Base-by-base conservation (phyloP, 805 yeast species). In the Cyberlindnera xylosilytica region DNA sequence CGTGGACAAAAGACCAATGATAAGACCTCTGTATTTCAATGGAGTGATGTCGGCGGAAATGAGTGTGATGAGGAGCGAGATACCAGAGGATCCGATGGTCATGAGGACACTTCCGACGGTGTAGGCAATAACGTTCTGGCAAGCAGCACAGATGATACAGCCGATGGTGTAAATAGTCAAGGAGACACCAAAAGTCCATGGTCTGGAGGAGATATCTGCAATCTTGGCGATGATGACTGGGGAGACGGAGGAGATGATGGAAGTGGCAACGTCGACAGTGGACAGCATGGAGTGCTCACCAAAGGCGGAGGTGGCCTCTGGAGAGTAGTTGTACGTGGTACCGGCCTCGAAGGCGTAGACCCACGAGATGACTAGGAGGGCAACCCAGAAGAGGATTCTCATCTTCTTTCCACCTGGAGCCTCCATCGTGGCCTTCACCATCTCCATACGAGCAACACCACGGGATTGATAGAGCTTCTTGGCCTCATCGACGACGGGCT, bases 281-380 rank as follows among this genome's bases (percentile, higher is more conserved):
- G 74, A 57, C 15, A 70, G 45, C 56, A 70, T 56, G 1, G 74
- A 65, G 44, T 68, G 72, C 23, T 60, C 60, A 34, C 59, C 54
- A 49, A 70, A 68, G 4, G 60, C 52, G 15, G 71, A 64, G 4
- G 74, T 65, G 10, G 74, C 74, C 42, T 57, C 64, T 13, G 73
- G 72, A 10, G 56, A 48, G 43, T 63, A 65, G 43, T 51, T 60
- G 23, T 44, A 57, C 7, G 68, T 62, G 23, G 70, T 64, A 6
- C 57, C 42, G 17, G 55, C 45, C 39, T 66, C 67, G 17, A 66
- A 54, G 17, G 63, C 20, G 26, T 39, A 23, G 13, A 48, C 56
- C 50, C 47, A 50, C 4, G 49, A 30, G 39, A 47, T 45, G 17
- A 49, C 45, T 4, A 48, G 23, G 20, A 43, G 39, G n/a, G 46